Conservation (phyloP, 306 rosid genomes). For the Neltuma alba region DNA sequence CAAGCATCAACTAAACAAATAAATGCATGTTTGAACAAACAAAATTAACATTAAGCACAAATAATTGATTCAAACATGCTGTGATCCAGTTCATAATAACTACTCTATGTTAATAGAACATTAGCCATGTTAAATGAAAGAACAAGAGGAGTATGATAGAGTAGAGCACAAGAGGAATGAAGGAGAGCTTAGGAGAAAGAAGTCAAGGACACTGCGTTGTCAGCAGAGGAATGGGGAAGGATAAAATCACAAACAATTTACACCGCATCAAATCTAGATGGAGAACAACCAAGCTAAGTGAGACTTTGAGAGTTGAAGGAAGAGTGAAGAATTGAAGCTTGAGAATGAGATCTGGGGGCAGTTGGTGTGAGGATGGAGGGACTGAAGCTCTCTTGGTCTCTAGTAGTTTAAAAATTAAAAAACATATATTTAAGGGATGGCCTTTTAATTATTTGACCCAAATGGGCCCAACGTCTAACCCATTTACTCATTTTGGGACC, state of each 20-base stretch:
- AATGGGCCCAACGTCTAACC: background rate
- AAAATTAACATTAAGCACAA: background rate
- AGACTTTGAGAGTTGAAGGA: background rate
- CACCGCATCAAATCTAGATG: no score
- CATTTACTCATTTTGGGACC: background rate
- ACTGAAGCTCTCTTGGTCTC: background rate
- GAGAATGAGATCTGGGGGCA: background rate
- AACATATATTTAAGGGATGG: background rate
- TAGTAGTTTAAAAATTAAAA: background rate
- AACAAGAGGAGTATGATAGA: no score
- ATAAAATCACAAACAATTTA: background rate
- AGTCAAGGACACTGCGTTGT: no score
- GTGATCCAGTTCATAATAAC: no score
- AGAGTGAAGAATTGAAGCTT: background rate
- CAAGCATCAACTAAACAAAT: no score
- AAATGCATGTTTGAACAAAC: background rate
- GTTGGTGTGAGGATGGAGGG: background rate
- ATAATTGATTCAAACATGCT: no score
- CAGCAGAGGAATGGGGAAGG: background rate
- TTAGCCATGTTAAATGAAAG: no score
- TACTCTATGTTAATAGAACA: no score
- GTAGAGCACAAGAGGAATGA: no score
- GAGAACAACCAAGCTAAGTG: background rate
- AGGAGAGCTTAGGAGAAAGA: no score
- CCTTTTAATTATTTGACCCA: background rate